Conservation (phyloP, 2,329 filamentous ascomycete genomes). For the Geosmithia morbida region DNA sequence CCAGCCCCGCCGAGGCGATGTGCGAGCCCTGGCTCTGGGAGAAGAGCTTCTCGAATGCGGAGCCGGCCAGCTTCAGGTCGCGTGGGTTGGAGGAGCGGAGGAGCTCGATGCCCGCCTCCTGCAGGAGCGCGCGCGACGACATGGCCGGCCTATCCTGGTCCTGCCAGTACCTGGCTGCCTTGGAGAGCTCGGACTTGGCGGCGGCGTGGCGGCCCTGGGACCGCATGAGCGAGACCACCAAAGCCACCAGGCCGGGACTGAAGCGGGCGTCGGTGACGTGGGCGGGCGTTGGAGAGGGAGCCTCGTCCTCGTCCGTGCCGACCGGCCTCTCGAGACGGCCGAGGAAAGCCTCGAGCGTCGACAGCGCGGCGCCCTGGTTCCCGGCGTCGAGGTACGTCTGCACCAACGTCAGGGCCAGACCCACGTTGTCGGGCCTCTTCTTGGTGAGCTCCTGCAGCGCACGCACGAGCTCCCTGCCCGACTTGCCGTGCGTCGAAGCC, state of each 20-base stretch:
- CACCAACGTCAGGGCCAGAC: conserved; percentile 57
- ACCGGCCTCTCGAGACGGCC: conserved; percentile 49
- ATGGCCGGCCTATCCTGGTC: conserved; percentile 22
- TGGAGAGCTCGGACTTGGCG: conserved; percentile 59
- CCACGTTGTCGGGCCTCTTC: conserved; percentile 64
- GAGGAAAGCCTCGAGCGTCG: conserved; percentile 64
- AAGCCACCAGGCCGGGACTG: conserved; percentile 70
- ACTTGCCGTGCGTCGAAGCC: conserved; percentile 49
- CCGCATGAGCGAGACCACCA: conserved; percentile 67
- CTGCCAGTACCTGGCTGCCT: conserved; percentile 72
- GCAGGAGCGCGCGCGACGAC: conserved; percentile 50
- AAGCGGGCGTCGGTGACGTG: conserved; percentile 58
- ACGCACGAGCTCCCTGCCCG: conserved; percentile 54
- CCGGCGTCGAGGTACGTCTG: conserved; percentile 65
- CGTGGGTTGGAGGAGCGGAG: conserved; percentile 57
- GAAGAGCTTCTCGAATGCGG: conserved; percentile 66
- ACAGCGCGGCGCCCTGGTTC: conserved; percentile 59
- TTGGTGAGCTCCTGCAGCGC: conserved; percentile 55
- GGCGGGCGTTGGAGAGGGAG: conserved; percentile 12
- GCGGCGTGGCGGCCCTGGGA: conserved; percentile 58
- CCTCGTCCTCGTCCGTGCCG: neutral
- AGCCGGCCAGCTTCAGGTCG: conserved; percentile 55
- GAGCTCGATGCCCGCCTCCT: conserved; percentile 70
- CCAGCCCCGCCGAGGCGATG: conserved; percentile 64
- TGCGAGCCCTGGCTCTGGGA: conserved; percentile 51